Conservation (phyloP, 495 filamentous ascomycete species). For the Trypethelium eluteriae region DNA sequence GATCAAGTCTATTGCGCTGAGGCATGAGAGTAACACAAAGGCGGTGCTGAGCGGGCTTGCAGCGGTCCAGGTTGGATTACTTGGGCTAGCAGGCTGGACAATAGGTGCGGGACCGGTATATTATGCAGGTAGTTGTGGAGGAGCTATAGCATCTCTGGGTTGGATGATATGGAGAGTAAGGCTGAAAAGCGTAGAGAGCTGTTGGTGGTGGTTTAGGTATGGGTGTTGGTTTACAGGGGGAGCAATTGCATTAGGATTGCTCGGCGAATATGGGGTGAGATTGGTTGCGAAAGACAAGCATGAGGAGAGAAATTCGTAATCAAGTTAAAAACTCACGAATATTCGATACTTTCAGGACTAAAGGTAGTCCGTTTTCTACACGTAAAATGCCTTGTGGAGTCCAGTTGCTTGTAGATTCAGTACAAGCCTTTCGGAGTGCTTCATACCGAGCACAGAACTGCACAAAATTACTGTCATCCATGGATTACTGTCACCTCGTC, state of each 20-base stretch:
- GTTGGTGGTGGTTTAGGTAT: conserved; percentile 95
- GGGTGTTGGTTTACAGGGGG: conserved; percentile 64
- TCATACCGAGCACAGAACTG: too few relatives aligned
- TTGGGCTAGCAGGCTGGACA: conserved; percentile 66
- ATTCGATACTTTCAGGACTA: too few relatives aligned
- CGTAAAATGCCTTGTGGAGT: too few relatives aligned
- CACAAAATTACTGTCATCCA: too few relatives aligned
- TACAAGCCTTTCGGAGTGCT: too few relatives aligned
- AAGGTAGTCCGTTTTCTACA: too few relatives aligned
- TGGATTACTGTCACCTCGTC: too few relatives aligned
- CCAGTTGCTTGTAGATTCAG: too few relatives aligned
- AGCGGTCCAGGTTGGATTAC: conserved; percentile 64
- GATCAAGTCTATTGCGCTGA: conserved; percentile 90
- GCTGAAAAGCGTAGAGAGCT: conserved; percentile 73
- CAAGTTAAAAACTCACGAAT: too few relatives aligned
- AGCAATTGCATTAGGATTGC: conserved; percentile 53
- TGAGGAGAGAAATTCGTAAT: conserved; percentile 11
- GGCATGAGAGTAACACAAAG: conserved; percentile 84
- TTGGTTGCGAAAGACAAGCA: conserved; percentile 32
- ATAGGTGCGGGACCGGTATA: conserved; percentile 76
- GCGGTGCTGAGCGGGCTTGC: conserved; percentile 70
- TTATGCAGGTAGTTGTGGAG: conserved; percentile 76
- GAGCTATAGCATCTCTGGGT: conserved; percentile 64
- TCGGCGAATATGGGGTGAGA: conserved; percentile 53
- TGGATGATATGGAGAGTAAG: conserved; percentile 86